phyloP scores from a whole-genome alignment of 176 grass and related monocot genomes.

The Eragrostis curvula region DNA sequence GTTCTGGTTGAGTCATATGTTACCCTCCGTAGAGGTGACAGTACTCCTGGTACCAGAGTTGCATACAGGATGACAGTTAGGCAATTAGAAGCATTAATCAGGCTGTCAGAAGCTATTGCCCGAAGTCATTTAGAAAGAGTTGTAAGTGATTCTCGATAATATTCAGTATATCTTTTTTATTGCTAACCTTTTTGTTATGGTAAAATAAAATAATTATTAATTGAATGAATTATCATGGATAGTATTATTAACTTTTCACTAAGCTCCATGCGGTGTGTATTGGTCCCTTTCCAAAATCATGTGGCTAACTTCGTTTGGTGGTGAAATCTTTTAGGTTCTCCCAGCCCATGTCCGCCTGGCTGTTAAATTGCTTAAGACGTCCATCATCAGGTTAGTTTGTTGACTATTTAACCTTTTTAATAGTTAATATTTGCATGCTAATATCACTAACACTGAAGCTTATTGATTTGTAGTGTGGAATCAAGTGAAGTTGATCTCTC shows the following conservation, averaged over 20 bases:
- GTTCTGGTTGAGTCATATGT: constrained; percentile 91
- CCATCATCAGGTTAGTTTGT: constrained; percentile 79
- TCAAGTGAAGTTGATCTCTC: constrained; percentile 99
- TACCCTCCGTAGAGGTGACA: constrained; percentile 81
- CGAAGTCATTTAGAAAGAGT: constrained; percentile 89
- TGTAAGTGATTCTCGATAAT: constrained; percentile 53
- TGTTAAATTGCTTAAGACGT: constrained; percentile 95
- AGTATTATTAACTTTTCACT: background rate
- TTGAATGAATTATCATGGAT: constrained; percentile 10
- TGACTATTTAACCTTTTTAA: constrained; percentile 7
- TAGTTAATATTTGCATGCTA: constrained; percentile 18
- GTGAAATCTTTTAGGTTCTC: constrained; percentile 62
- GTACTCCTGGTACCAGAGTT: constrained; percentile 92
- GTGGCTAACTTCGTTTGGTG: constrained; percentile 24
- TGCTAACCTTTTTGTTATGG: constrained; percentile 10
- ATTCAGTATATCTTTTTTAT: background rate
- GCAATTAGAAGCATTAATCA: constrained; percentile 93
- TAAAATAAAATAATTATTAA: constrained; percentile 2
- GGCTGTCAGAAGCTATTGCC: constrained; percentile 97
- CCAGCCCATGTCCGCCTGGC: constrained; percentile 92
- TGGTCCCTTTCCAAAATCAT: background rate
- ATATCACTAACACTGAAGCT: constrained; percentile 22
- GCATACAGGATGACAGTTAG: constrained; percentile 99
- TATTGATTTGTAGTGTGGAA: constrained; percentile 71
- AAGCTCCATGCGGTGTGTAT: background rate